These are phyloP conservation scores for Hydrangea macrophylla DNA, from an alignment of 148 eudicot genomes.

Conservation along the genomic window DNA sequence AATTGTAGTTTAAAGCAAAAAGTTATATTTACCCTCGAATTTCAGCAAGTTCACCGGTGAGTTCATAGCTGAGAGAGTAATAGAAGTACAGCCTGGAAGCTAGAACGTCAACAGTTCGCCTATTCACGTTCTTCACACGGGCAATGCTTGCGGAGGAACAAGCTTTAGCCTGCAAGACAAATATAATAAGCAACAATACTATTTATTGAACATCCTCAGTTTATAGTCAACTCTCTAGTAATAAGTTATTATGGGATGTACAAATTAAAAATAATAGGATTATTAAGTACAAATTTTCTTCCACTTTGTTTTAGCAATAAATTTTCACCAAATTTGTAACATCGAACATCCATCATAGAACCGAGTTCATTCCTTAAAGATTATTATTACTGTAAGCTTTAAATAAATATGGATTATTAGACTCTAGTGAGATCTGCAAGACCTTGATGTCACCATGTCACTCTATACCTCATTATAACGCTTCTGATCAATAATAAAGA, in stretches of 20 bases:
- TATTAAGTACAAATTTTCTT: no score
- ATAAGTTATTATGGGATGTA: no score
- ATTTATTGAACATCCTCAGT: neutral
- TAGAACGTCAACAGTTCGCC: conserved; percentile 79
- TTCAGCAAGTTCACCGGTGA: conserved; percentile 77
- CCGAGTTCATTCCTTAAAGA: no score
- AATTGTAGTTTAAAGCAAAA: neutral
- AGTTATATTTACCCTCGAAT: conserved; percentile 69
- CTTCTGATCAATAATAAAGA: conserved; percentile 83
- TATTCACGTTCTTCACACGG: conserved; percentile 72
- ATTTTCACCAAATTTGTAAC: no score
- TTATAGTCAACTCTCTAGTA: no score
- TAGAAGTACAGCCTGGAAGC: conserved; percentile 84
- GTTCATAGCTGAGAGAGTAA: conserved; percentile 83
- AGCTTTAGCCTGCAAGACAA: conserved; percentile 63
- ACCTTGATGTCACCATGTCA: neutral
- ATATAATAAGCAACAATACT: conserved; percentile 12
- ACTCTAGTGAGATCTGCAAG: neutral
- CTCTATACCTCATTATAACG: conserved; percentile 62
- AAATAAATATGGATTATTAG: no score
- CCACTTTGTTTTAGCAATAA: no score
- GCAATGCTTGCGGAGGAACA: conserved; percentile 87
- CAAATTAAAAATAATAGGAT: no score
- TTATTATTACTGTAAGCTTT: no score
- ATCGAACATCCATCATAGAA: no score